phyloP scores from a whole-genome alignment of 1,284 basidiomycete genomes.

The Pascua sp. region DNA sequence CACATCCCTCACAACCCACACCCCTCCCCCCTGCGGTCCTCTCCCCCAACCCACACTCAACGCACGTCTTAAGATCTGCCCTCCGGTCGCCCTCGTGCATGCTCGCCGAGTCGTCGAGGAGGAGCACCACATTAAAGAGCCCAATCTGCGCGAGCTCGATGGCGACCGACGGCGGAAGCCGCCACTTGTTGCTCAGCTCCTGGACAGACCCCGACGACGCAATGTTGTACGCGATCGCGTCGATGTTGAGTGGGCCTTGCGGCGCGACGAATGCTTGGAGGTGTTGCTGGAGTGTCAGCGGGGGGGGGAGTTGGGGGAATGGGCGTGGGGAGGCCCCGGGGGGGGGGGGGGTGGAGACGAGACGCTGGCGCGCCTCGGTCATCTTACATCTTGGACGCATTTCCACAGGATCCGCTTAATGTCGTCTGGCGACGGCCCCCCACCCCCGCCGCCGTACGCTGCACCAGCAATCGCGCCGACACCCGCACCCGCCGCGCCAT shows the following conservation, averaged over 20 bases:
- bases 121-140: conserved; percentile 46
- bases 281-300: conserved; percentile 37
- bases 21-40: no score
- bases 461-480: no score
- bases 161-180: conserved; percentile 50
- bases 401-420: no score
- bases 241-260: conserved; percentile 43
- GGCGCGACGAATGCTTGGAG: conserved; percentile 50
- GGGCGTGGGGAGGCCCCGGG: no score
- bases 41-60: background rate
- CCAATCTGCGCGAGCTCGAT: conserved; percentile 49
- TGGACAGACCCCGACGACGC: conserved; percentile 46
- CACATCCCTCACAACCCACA: no score
- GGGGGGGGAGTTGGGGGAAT: no score
- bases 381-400: no score
- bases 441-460: no score
- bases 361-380: no score
- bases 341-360: no score
- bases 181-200: conserved; percentile 48
- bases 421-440: no score
- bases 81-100: conserved; percentile 50
- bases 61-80: conserved; percentile 47
- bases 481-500: no score
- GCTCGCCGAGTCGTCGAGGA: conserved; percentile 48
- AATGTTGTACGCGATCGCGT: conserved; percentile 49